phyloP scores from a whole-genome alignment of 1,284 basidiomycete species.

The Ustilago loliicola region DNA sequence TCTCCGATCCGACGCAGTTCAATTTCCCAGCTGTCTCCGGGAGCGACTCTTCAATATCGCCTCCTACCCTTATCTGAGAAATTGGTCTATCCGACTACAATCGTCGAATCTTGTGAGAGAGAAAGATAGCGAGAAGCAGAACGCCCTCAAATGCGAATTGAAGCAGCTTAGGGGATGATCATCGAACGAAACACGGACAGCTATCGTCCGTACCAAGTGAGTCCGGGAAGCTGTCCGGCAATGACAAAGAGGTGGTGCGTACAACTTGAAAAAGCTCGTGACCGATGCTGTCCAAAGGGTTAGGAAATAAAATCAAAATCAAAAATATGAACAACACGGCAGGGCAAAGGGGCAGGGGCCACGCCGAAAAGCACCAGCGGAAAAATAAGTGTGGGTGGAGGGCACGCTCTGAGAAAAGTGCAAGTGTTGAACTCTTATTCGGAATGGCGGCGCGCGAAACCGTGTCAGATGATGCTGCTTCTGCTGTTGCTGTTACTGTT shows the following conservation, averaged over 20 bases:
- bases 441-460: constrained; percentile 25
- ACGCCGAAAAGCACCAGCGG: background rate
- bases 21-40: background rate
- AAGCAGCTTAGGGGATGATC: background rate
- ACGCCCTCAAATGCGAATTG: background rate
- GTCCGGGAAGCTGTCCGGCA: constrained; percentile 21
- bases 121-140: background rate
- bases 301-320: constrained; percentile 4
- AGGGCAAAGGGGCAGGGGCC: constrained; percentile 1
- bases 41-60: background rate
- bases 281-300: constrained; percentile 5
- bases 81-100: background rate
- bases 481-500: background rate
- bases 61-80: background rate
- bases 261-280: constrained; percentile 4
- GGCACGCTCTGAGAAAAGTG: constrained; percentile 11
- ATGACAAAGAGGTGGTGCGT: background rate
- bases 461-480: constrained; percentile 51
- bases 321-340: constrained; percentile 13
- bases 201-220: background rate
- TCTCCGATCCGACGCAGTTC: background rate
- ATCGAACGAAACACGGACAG: background rate
- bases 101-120: background rate
- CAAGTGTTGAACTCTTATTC: constrained; percentile 5
- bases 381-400: constrained; percentile 32